A percentile compares a stretch with the other conserved stretches of the same genome.
phyloP scores from a whole-genome alignment of 139 green algal species.

The Coelastrella sp. region DNA sequence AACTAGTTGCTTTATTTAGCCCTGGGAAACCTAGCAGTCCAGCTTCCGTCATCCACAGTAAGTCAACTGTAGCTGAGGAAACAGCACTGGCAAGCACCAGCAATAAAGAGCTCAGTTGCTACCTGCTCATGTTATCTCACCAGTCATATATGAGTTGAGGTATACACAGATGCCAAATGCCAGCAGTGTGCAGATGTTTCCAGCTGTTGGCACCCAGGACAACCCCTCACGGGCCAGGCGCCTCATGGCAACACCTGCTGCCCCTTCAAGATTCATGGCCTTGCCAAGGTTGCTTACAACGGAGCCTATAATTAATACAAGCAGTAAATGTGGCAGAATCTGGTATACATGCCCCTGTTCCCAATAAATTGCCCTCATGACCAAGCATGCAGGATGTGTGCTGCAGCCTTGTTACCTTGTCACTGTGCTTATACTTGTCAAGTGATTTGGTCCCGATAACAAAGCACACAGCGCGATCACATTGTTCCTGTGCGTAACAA shows the following conservation, averaged over 20 bases:
- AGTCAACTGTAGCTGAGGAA: too few relatives aligned
- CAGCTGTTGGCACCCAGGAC: constrained; percentile 83
- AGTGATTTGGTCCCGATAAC: background rate
- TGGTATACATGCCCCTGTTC: background rate
- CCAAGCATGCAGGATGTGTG: too few relatives aligned
- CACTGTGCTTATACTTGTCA: too few relatives aligned
- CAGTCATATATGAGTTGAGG: constrained; percentile 70
- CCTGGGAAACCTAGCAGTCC: too few relatives aligned
- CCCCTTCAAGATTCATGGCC: constrained; percentile 56
- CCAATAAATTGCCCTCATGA: too few relatives aligned
- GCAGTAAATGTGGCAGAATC: background rate
- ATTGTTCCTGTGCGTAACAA: background rate
- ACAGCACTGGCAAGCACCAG: too few relatives aligned
- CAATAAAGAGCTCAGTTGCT: too few relatives aligned
- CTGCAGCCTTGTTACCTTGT: too few relatives aligned
- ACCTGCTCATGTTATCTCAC: too few relatives aligned
- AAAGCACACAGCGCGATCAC: background rate
- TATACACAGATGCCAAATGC: constrained; percentile 76
- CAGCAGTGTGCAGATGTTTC: constrained; percentile 84
- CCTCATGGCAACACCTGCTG: constrained; percentile 58
- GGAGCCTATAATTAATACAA: background rate
- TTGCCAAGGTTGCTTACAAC: constrained; percentile 30
- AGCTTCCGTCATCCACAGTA: too few relatives aligned
- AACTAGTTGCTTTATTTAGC: too few relatives aligned
- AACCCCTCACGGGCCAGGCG: constrained; percentile 68